Base-by-base conservation (phyloP, 2,329 filamentous ascomycete genomes). In the Aspergillus aculeatinus region DNA sequence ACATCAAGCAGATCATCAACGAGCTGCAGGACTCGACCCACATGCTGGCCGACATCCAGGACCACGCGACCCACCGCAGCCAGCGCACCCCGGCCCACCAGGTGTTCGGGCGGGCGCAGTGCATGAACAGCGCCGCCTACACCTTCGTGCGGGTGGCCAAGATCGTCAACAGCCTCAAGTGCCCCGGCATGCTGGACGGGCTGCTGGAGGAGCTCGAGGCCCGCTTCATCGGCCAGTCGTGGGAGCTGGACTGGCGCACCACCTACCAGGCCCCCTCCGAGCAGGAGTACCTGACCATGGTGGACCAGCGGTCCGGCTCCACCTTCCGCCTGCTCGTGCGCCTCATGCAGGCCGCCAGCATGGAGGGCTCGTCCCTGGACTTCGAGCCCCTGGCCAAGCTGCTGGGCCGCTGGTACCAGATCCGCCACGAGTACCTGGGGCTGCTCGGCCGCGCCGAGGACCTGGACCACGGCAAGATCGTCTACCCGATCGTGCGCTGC, bases 21-120 rank as follows among this genome's bases (percentile, higher is more conserved):
- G 52, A 65, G 6, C 63, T 77, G 4, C 74, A 77, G 53, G 71
- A 66, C 14, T 60, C 70, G 1, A 75, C 75, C 19, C 33, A 49
- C 25, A 72, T 69, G 56, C 63, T 80, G 4, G 77, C 78, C 53
- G 77, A 80, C 63, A 67, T 80, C 14, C 65, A 80, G 62, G 77
- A 79, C 53, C 55, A 62, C 1, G 77, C 77, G 0, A 31, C 60
- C 2, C 60, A 76, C 1, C 68, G 77, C 1, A 68, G 76, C 3
- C 74, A 73, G 2, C 67, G 66, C n/a, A 74, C 76, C 5, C 60
- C 76, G 0, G 65, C 74, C 1, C 77, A 80, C 57, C 61, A 60
- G 1, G 66, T 79, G 4, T 80, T 73, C 58, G 77, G 77, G 0
- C 31, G 47, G 4, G 65, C 67, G 0, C 76, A 78, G 55, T 70